phyloP scores from a whole-genome alignment of 1,284 basidiomycete species.

The Mycosarcoma maydis region DNA sequence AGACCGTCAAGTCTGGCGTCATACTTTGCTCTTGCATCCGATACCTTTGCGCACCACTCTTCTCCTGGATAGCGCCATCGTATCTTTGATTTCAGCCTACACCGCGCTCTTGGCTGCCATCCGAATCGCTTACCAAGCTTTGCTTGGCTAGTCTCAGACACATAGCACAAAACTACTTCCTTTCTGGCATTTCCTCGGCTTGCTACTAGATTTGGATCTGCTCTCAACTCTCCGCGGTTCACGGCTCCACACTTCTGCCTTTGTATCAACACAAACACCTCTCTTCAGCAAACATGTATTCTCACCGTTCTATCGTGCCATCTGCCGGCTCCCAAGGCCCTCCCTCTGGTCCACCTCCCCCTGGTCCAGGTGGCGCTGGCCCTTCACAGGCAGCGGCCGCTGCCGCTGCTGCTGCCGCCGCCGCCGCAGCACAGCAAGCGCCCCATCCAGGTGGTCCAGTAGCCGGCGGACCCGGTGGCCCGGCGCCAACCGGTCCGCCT shows the following conservation, averaged over 20 bases:
- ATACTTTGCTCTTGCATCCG: too few species aligned
- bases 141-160: too few species aligned
- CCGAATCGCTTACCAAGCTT: neutral
- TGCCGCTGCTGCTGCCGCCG: conserved; percentile 33
- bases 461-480: conserved; percentile 37
- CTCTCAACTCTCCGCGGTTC: too few species aligned
- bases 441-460: conserved; percentile 42
- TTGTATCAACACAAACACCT: conserved; percentile 2
- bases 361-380: conserved; percentile 35
- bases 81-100: too few species aligned
- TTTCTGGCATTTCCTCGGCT: too few species aligned
- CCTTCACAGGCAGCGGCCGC: conserved; percentile 43
- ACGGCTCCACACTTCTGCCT: too few species aligned
- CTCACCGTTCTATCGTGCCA: conserved; percentile 48
- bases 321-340: conserved; percentile 39
- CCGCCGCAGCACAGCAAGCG: conserved; percentile 35
- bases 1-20: too few species aligned
- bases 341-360: conserved; percentile 37
- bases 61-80: too few species aligned
- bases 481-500: conserved; percentile 31
- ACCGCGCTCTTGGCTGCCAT: neutral
- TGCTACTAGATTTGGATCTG: too few species aligned
- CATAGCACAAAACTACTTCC: too few species aligned
- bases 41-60: too few species aligned
- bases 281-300: conserved; percentile 29